These are phyloP conservation scores for Aspergillus sp. DNA, from an alignment of 2,329 filamentous ascomycete species.

Conservation along the genomic window DNA sequence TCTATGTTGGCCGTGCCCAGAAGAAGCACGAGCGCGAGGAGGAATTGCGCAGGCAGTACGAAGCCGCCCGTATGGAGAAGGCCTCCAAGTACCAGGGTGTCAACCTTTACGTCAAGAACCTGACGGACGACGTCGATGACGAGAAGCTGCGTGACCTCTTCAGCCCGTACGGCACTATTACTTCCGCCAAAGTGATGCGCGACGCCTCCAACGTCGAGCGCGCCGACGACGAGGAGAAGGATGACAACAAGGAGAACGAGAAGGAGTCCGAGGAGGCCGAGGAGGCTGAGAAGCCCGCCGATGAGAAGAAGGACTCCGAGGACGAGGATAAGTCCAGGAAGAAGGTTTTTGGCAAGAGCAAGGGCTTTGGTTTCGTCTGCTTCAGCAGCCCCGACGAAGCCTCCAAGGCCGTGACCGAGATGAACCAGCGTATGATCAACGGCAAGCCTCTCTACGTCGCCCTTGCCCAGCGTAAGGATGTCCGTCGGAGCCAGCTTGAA, in stretches of 20 bases:
- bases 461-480: conserved; percentile 97
- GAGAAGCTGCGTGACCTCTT: conserved; percentile 96
- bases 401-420: conserved; percentile 97
- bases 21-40: conserved; percentile 99
- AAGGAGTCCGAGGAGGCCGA: conserved; percentile 44
- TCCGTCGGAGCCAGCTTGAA: conserved; percentile 98
- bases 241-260: conserved; percentile 38
- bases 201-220: conserved; percentile 51
- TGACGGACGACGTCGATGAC: conserved; percentile 93
- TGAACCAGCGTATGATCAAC: conserved; percentile 99
- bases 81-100: conserved; percentile 98
- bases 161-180: conserved; percentile 84
- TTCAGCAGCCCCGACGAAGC: conserved; percentile 99
- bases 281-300: conserved; percentile 21
- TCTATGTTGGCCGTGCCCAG: conserved; percentile 96
- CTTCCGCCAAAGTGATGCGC: conserved; percentile 98
- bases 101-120: conserved; percentile 99
- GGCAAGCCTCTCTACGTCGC: conserved; percentile 96
- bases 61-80: conserved; percentile 95
- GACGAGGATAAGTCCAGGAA: conserved; percentile 53
- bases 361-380: conserved; percentile 99
- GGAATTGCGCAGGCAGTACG: conserved; percentile 97
- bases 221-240: conserved; percentile 36
- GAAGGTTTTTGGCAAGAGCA: conserved; percentile 85
- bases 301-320: conserved; percentile 46